phyloP scores from a whole-genome alignment of 441 rosid genomes.

The Bocquillonia castaneifolia region DNA sequence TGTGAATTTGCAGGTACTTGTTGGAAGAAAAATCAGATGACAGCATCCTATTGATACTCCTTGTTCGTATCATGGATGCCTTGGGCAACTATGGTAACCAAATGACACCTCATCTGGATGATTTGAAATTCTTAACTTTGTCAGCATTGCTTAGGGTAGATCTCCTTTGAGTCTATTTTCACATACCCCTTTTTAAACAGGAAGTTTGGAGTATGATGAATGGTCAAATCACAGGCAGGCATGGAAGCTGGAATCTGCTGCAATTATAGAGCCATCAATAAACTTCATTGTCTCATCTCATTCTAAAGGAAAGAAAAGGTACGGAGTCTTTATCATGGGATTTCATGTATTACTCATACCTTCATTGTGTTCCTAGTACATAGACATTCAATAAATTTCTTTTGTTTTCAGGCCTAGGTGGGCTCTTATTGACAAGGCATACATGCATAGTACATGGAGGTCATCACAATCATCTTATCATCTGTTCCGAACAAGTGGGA shows the following conservation, averaged over 20 bases:
- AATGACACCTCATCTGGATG: conserved; percentile 22
- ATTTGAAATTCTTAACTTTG: conserved; percentile 18
- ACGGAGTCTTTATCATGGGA: conserved; percentile 17
- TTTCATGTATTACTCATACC: conserved; percentile 16
- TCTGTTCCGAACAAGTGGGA: conserved; percentile 73
- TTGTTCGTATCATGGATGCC: conserved; percentile 95
- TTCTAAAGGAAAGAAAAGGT: conserved; percentile 96
- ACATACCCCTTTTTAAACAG: conserved; percentile 37
- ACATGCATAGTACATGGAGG: conserved; percentile 98
- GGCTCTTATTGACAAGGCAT: conserved; percentile 96
- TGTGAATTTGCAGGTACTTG: conserved; percentile 58
- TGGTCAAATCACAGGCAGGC: conserved; percentile 99
- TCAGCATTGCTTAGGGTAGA: not conserved
- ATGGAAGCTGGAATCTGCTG: conserved; percentile 99
- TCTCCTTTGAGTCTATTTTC: conserved; percentile 17
- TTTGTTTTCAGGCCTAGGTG: conserved; percentile 86
- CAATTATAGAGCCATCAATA: conserved; percentile 90
- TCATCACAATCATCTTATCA: conserved; percentile 97
- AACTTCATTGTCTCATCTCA: conserved; percentile 83
- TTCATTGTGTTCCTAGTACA: conserved; percentile 11
- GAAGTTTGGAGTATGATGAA: conserved; percentile 94
- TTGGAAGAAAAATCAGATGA: conserved; percentile 96
- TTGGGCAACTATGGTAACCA: conserved; percentile 89
- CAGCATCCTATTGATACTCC: conserved; percentile 85
- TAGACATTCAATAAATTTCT: conserved; percentile 21